Conservation (phyloP, 140 eudicot genomes). For the Cichorium intybus region DNA sequence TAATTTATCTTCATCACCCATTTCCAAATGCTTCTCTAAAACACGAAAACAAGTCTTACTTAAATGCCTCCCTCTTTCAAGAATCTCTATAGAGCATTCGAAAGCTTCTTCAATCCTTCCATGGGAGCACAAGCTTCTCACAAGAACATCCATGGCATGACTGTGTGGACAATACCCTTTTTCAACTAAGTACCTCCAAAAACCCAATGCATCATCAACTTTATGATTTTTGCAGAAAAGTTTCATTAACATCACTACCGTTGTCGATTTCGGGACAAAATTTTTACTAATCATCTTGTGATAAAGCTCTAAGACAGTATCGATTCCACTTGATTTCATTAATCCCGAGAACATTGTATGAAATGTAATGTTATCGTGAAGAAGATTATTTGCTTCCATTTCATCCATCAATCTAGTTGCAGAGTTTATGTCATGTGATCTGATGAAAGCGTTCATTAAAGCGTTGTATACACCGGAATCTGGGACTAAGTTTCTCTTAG, state of each 20-base stretch:
- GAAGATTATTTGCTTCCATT: conserved; percentile 62
- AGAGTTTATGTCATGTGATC: conserved; percentile 47
- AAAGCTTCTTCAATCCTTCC: conserved; percentile 66
- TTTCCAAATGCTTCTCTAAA: conserved; percentile 56
- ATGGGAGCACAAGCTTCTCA: conserved; percentile 52
- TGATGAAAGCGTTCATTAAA: conserved; percentile 50
- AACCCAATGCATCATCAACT: conserved; percentile 52
- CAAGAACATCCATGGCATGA: conserved; percentile 67
- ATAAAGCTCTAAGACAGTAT: conserved; percentile 49
- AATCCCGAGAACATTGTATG: conserved; percentile 68
- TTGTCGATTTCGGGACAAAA: conserved; percentile 64
- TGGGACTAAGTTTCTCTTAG: conserved; percentile 40
- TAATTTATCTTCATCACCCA: conserved; percentile 45
- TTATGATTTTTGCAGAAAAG: conserved; percentile 49
- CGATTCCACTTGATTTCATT: conserved; percentile 46
- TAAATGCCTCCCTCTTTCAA: conserved; percentile 66
- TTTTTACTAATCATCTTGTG: conserved; percentile 45
- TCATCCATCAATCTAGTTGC: conserved; percentile 57
- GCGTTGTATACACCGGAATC: conserved; percentile 82
- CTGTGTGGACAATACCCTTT: conserved; percentile 75
- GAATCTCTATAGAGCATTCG: conserved; percentile 45
- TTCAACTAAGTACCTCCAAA: conserved; percentile 68
- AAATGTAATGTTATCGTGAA: conserved; percentile 58
- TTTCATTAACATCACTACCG: conserved; percentile 70
- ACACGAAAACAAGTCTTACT: conserved; percentile 46